Base-by-base conservation (phyloP, 441 rosid genomes). In the Pelargonium cotyledonis region DNA sequence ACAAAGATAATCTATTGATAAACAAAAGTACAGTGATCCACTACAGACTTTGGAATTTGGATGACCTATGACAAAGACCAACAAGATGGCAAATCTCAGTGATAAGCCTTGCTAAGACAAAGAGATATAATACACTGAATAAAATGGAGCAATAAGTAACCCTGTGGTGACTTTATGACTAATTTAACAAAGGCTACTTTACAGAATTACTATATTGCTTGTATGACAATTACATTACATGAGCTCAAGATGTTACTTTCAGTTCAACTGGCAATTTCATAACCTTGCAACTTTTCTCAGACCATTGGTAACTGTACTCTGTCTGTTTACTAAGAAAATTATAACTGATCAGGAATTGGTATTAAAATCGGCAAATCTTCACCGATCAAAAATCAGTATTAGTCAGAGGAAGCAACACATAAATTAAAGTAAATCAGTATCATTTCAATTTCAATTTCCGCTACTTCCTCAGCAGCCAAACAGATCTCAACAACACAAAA, bases 401-500 rank as follows among this genome's bases (percentile, higher is more conserved):
- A 23, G 2, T 23, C 26, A 23, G 26, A 23, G 26, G 26, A 23
- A 23, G 2, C 26, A 23, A 23, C 26, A 23, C 26, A 23, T 23
- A 23, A 23, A 23, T 23, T 2, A 23, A 23, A 23, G 26, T 0
- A 0, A 23, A 23, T 23, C 26, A 23, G 26, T 23, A 23, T 23
- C 26, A 23, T 23, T 49, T 12, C 14, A 47, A 1, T 47, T 10
- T 47, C 15, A 55, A 16, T 18, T 21, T 23, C 14, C 29, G 57
- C 15, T 16, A 55, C 12, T 64, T 63, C 67, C 68, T 14, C 44
- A 68, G 65, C 65, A 76, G 64, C 77, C 72, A 70, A 78, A 77
- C 75, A 83, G 78, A 77, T 70, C 81, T 57, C 70, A 66, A 68
- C 41, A 63, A 67, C n/a, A 38, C 10, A 46, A 14, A 69, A 60